A percentile compares a stretch with the other conserved stretches of the same genome.
phyloP scores from a whole-genome alignment of 2,329 filamentous ascomycete species.

The Dothideomycetes sp. region DNA sequence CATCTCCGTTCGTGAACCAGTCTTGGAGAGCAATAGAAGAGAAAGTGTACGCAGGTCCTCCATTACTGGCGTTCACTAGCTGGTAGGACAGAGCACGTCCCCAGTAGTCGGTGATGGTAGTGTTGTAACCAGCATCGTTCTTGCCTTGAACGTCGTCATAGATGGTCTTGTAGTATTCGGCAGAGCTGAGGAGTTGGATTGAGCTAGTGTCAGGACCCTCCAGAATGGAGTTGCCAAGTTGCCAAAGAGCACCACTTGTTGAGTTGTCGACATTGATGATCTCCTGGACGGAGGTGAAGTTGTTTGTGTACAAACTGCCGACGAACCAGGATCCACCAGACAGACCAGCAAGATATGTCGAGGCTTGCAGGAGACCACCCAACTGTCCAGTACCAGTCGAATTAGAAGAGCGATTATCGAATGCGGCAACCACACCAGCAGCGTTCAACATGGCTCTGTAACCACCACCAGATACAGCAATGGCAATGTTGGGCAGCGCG shows the following conservation, averaged over 20 bases:
- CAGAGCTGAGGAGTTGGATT: slow-evolving; percentile 43
- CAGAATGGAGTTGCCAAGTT: slow-evolving; percentile 52
- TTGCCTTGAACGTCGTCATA: slow-evolving; percentile 49
- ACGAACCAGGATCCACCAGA: slow-evolving; percentile 80
- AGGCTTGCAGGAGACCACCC: slow-evolving; percentile 67
- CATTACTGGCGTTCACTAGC: slow-evolving; percentile 63
- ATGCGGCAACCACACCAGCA: slow-evolving; percentile 67
- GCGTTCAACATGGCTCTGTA: slow-evolving; percentile 81
- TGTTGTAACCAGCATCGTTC: slow-evolving; percentile 50
- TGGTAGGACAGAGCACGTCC: slow-evolving; percentile 79
- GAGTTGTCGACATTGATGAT: slow-evolving; percentile 34
- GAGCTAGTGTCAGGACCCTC: slow-evolving; percentile 41
- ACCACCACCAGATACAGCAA: slow-evolving; percentile 74
- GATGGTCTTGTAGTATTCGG: slow-evolving; percentile 53
- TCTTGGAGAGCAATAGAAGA: slow-evolving; percentile 60
- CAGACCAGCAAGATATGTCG: slow-evolving; percentile 71
- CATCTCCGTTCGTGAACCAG: slow-evolving; percentile 51
- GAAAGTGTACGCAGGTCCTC: slow-evolving; percentile 68
- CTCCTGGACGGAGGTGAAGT: slow-evolving; percentile 59
- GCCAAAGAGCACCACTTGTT: slow-evolving; percentile 44
- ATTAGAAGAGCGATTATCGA: slow-evolving; percentile 59
- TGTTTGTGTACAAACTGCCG: slow-evolving; percentile 66
- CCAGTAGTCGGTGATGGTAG: slow-evolving; percentile 79
- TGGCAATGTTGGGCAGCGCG: slow-evolving; percentile 56
- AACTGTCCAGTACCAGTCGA: slow-evolving; percentile 55